Evolutionary conservation across 2,329 filamentous ascomycete genomes (phyloP).

Genomic region (Ascochyta rabiei): DNA sequence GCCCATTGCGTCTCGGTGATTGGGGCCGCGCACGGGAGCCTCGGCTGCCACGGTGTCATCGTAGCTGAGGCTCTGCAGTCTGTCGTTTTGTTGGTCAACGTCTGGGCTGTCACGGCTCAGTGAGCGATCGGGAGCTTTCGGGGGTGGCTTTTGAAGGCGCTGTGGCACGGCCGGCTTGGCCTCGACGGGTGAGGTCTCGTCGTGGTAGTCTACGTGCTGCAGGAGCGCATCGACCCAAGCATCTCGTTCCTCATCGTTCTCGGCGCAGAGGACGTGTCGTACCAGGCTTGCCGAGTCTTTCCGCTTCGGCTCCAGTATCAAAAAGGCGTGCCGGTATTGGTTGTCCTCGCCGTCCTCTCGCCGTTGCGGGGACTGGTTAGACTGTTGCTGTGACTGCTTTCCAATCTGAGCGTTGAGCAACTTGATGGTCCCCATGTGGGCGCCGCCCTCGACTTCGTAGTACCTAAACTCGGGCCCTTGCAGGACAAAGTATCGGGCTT

Average conservation of each 20-base stretch:
- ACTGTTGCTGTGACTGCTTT: conserved; percentile 75
- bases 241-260: conserved; percentile 91
- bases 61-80: conserved; percentile 59
- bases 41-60: conserved; percentile 63
- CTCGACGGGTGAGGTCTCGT: conserved; percentile 47
- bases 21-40: conserved; percentile 59
- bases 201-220: conserved; percentile 82
- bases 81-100: conserved; percentile 35
- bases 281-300: conserved; percentile 89
- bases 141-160: conserved; percentile 51
- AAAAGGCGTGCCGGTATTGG: conserved; percentile 94
- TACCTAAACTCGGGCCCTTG: conserved; percentile 80
- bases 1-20: conserved; percentile 35
- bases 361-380: conserved; percentile 66
- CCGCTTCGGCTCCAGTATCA: conserved; percentile 93
- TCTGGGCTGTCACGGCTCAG: conserved; percentile 50
- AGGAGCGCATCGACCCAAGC: conserved; percentile 90
- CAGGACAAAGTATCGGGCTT: conserved; percentile 76
- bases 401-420: conserved; percentile 90
- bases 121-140: conserved; percentile 36
- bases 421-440: conserved; percentile 92
- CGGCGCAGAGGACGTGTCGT: conserved; percentile 92
- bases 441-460: conserved; percentile 87
- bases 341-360: conserved; percentile 80
- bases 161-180: conserved; percentile 49